These are phyloP conservation scores for Eucalyptus grandis DNA, from an alignment of 345 rosid genomes.

Conservation along the genomic window DNA sequence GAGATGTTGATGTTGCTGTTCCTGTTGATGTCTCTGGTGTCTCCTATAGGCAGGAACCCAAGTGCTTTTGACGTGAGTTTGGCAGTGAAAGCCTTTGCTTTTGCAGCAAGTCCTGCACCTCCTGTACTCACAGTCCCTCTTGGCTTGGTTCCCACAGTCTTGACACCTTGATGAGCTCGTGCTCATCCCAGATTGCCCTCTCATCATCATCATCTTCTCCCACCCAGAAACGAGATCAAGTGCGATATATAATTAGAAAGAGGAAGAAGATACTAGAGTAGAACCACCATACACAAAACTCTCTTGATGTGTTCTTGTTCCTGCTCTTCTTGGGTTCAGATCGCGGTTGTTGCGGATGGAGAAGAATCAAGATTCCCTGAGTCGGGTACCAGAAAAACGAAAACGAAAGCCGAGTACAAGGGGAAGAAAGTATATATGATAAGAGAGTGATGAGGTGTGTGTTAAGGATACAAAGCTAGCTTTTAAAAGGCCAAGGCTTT, in stretches of 20 bases:
- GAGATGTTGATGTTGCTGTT: neutral
- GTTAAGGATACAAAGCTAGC: neutral
- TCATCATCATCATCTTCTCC: neutral
- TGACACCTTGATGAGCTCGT: slow-evolving; percentile 6
- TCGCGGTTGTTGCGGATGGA: neutral
- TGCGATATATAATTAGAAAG: neutral
- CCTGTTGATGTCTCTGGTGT: neutral
- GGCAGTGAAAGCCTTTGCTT: slow-evolving; percentile 9
- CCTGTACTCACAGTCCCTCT: slow-evolving; percentile 10
- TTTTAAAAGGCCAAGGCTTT: neutral
- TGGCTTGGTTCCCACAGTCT: slow-evolving; percentile 25
- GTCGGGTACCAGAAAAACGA: neutral
- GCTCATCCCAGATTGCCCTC: neutral
- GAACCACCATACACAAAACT: neutral
- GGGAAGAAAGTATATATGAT: neutral
- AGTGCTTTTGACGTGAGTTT: slow-evolving; percentile 19
- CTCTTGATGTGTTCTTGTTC: neutral
- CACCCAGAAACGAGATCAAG: neutral
- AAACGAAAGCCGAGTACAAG: neutral
- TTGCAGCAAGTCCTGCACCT: slow-evolving; percentile 20
- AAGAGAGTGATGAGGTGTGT: neutral
- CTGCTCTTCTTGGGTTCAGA: neutral
- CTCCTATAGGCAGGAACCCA: slow-evolving; percentile 11
- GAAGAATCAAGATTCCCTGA: neutral
- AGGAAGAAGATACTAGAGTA: neutral